Percentiles rank a stretch among this genome's conserved stretches.
phyloP scores from a whole-genome alignment of 345 rosid species.

The Hypericum perforatum region DNA sequence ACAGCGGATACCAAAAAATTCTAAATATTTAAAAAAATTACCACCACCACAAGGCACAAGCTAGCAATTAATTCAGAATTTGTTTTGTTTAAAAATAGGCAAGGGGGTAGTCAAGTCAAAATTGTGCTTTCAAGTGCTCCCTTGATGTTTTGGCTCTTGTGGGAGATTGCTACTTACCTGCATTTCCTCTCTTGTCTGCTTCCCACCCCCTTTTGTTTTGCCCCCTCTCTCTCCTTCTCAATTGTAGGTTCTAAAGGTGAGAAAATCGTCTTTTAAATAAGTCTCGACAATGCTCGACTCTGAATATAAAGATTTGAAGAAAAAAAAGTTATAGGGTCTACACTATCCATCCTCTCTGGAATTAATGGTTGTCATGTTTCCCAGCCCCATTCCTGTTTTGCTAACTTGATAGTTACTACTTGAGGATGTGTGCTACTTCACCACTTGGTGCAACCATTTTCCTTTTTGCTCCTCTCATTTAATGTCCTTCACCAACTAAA shows the following conservation, averaged over 20 bases:
- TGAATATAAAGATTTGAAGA: no score
- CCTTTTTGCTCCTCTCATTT: not conserved
- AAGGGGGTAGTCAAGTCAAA: no score
- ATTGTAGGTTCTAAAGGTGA: slow-evolving; percentile 22
- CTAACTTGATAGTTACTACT: slow-evolving; percentile 35
- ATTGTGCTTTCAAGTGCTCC: no score
- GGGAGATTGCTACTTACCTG: not conserved
- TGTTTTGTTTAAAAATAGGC: no score
- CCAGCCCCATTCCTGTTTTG: slow-evolving; percentile 31
- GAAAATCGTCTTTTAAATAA: no score
- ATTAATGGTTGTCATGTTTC: slow-evolving; percentile 27
- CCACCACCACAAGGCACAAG: no score
- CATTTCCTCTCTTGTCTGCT: slow-evolving; percentile 34
- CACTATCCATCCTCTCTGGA: slow-evolving; percentile 33
- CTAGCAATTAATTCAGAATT: no score
- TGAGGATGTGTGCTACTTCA: slow-evolving; percentile 19
- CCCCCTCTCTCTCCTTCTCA: not conserved
- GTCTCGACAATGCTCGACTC: no score
- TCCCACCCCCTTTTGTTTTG: slow-evolving; percentile 14
- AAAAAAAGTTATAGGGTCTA: slow-evolving; percentile 20
- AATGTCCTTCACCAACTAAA: not conserved
- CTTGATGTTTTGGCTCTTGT: no score
- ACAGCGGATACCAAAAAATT: no score
- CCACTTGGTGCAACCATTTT: slow-evolving; percentile 9
- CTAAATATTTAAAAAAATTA: no score